These are phyloP conservation scores for Chlorella ohadii DNA, from an alignment of 139 green algal species.

Conservation along the genomic window DNA sequence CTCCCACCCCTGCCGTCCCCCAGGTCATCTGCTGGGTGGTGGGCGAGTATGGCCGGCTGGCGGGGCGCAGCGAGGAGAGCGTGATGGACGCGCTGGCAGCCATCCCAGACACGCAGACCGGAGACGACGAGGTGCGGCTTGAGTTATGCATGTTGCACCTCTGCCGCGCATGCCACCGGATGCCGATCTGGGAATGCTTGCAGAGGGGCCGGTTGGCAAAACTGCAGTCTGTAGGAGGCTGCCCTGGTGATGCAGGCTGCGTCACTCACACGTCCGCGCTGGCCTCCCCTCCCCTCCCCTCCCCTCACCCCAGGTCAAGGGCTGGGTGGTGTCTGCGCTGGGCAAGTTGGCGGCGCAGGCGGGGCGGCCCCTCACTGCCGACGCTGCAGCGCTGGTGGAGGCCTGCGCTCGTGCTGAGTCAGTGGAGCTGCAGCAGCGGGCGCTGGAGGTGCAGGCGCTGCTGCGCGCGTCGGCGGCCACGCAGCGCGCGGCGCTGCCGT, in stretches of 20 bases:
- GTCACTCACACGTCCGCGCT: too few species aligned
- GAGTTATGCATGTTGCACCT: too few species aligned
- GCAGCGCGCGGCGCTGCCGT: slow-evolving; percentile 64
- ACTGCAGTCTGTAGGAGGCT: neutral
- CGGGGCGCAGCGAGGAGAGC: slow-evolving; percentile 30
- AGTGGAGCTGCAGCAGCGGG: slow-evolving; percentile 89
- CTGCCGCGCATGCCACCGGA: too few species aligned
- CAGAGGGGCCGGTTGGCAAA: too few species aligned
- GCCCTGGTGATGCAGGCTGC: too few species aligned
- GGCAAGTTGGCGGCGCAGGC: slow-evolving; percentile 72
- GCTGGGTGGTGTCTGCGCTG: slow-evolving; percentile 71
- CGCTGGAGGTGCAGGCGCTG: slow-evolving; percentile 85
- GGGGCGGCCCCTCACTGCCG: slow-evolving; percentile 34
- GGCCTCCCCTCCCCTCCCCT: neutral
- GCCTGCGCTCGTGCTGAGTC: slow-evolving; percentile 43
- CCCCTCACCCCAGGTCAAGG: slow-evolving; percentile 31
- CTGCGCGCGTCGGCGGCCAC: slow-evolving; percentile 33
- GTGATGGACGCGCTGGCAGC: slow-evolving; percentile 65
- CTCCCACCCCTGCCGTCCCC: neutral
- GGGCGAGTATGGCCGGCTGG: slow-evolving; percentile 89
- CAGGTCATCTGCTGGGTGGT: slow-evolving; percentile 91
- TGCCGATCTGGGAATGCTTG: too few species aligned
- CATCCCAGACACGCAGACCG: slow-evolving; percentile 49
- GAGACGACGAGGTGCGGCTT: slow-evolving; percentile 28
- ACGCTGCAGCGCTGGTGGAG: slow-evolving; percentile 58